Evolutionary conservation across 352 stramenopile species (phyloP).

Genomic region (Globisporangium lucens): DNA sequence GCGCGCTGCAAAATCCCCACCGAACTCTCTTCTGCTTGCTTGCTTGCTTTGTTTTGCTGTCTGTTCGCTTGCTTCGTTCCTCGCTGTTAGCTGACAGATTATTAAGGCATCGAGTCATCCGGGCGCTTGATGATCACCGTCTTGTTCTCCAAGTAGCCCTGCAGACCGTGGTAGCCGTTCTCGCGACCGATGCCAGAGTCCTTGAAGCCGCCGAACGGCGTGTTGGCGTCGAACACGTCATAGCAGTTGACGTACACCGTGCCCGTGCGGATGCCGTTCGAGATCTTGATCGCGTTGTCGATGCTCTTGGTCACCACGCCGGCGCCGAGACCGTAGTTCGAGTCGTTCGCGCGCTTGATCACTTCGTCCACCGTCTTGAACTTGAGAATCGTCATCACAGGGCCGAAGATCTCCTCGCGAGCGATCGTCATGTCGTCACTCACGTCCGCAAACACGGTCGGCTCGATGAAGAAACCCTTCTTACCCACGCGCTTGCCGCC

Average conservation of each 20-base stretch:
- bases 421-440: constrained; percentile 87
- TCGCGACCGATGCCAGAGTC: constrained; percentile 84
- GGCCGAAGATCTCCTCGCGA: constrained; percentile 92
- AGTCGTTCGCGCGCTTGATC: constrained; percentile 84
- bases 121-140: constrained; percentile 70
- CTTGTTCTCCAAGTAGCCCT: constrained; percentile 80
- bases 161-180: constrained; percentile 65
- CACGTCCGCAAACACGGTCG: constrained; percentile 89
- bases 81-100: background rate
- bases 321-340: constrained; percentile 82
- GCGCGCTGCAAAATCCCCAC: background rate
- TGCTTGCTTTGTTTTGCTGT: background rate
- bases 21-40: background rate
- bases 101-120: constrained; percentile 38
- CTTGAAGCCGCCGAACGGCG: constrained; percentile 88
- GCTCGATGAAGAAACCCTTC: constrained; percentile 89
- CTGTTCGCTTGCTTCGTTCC: background rate
- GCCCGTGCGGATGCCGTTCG: constrained; percentile 83
- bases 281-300: constrained; percentile 83
- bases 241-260: constrained; percentile 96
- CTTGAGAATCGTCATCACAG: constrained; percentile 86
- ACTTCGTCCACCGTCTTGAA: constrained; percentile 90
- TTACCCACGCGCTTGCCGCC: constrained; percentile 73
- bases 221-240: constrained; percentile 81
- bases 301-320: constrained; percentile 89